Base-by-base conservation (phyloP, 306 rosid genomes). In the Vigna unguiculata region DNA sequence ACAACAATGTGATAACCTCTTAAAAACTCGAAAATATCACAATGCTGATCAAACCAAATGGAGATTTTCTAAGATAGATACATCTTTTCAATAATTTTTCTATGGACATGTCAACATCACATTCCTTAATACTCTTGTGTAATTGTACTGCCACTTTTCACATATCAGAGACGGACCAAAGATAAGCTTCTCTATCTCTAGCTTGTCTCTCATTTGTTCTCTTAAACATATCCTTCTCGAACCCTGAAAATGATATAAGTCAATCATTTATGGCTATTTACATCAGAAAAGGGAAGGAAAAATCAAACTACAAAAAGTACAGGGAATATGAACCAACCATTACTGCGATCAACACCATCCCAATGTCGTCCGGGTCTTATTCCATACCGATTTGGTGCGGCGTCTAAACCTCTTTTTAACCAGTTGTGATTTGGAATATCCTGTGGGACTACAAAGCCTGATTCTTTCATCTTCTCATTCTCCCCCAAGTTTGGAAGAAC, bases 121-220 rank as follows among this genome's bases (percentile, higher is more conserved):
- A 80, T 64, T 75, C 62, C 21, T 53, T 60, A 80, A 68, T 69
- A 55, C 28, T 66, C 52, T 36, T 70, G 52, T 45, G 40, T 82
- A 2, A 17, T 53, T 81, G 34, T 7, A 45, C 15, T 52, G 69
- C 49, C 20, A 55, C 57, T 47, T 55, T 51, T 79, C 78, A 78
- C 97, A 95, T 95, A 88, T 95, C 98, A 41, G 98, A 83, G 40
- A 92, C 93, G 10, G 96, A 95, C 97, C 97, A 95, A 16, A 92
- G 90, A 81, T 92, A 89, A 41, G 98, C 98, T 84, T 95, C 98
- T 68, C 70, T 86, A 63, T 95, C 91, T 38, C 82, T 85, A 19
- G 97, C 96, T 80, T 76, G 92, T 72, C 77, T 92, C 79, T 92
- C 93, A 25, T 90, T 95, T 80, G 46, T 85, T 83, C 97, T 86